phyloP scores from a whole-genome alignment of 2,329 filamentous ascomycete species.

The Alternaria gaisen region DNA sequence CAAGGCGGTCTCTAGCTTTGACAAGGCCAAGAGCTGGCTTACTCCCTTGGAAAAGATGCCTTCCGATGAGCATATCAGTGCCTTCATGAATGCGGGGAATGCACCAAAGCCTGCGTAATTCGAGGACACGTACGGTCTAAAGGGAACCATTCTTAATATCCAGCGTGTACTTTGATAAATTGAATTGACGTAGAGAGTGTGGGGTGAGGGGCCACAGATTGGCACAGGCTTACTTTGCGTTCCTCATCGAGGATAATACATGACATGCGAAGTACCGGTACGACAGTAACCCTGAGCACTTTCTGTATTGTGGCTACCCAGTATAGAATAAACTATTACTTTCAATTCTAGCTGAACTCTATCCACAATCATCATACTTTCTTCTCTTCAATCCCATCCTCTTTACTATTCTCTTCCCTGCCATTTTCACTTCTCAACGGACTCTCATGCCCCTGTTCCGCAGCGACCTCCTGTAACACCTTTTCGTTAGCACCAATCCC shows the following conservation, averaged over 20 bases:
- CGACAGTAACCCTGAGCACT: background rate
- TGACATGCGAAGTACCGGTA: background rate
- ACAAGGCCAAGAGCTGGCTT: slow-evolving; percentile 41
- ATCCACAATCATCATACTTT: slow-evolving; percentile 17
- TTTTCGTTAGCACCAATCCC: slow-evolving; percentile 31
- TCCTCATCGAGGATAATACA: background rate
- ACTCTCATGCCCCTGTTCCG: slow-evolving; percentile 41
- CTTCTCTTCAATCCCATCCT: slow-evolving; percentile 20
- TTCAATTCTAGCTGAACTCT: background rate
- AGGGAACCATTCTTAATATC: background rate
- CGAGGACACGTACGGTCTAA: background rate
- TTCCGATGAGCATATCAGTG: slow-evolving; percentile 38
- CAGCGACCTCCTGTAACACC: slow-evolving; percentile 36
- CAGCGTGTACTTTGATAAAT: slow-evolving; percentile 4
- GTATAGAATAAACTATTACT: background rate
- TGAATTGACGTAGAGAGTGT: background rate
- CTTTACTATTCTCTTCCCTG: slow-evolving; percentile 18
- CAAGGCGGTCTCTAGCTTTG: slow-evolving; percentile 49
- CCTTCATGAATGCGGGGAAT: slow-evolving; percentile 27
- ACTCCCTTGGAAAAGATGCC: slow-evolving; percentile 44
- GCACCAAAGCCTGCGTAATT: slow-evolving; percentile 19
- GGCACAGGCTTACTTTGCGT: background rate
- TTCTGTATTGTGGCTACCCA: background rate
- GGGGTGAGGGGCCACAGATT: background rate
- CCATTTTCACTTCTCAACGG: slow-evolving; percentile 18